Base-by-base conservation (phyloP, 768 basidiomycete genomes). In the Lactifluus echinatus region DNA sequence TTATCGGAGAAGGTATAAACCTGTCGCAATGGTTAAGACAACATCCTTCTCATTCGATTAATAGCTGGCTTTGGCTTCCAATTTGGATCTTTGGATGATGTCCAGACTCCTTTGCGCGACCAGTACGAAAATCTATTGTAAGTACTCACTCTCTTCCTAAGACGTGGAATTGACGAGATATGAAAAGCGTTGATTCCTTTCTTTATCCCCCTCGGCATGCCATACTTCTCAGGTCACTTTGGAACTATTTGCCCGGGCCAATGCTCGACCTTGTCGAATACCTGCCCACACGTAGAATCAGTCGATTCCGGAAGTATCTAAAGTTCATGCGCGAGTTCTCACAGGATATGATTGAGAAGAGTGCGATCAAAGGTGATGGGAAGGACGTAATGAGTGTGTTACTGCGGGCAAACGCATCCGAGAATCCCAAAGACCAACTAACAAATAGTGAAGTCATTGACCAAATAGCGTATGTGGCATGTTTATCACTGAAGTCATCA, bases 111-210 rank as follows among this genome's bases (percentile, higher is more conserved):
- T 2, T 45, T 68, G 23, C 56, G 57, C 31, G 48, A 65, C 17
- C 59, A 62, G 12, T 63, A 63, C 45, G 63, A 65, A 29, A 59
- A 64, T 44, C 55, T 66, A 55, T 66, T 66, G 67, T 66, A 47
- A 15, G 67, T 8, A 10, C 26, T 4, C 12, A n/a, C 29, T 10
- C 31, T 46, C 7, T 8, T 24, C 7, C 6, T 28, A 15, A 8
- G 29, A 15, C 36, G 40, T 29, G 8, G 8, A 24, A 8, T 8
- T 39, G 8, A 44, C 24, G 14, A 31, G 7, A 4, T 12, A 29
- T 29, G 8, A n/a, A n/a, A n/a, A n/a, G n/a, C n/a, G n/a, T n/a
- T n/a, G n/a, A n/a, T n/a, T n/a, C n/a, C n/a, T n/a, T n/a, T n/a
- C n/a, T n/a, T n/a, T n/a, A n/a, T n/a, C n/a, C n/a, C n/a, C n/a